Conservation (phyloP, 257 asterid genomes). For the Petunia secreta region DNA sequence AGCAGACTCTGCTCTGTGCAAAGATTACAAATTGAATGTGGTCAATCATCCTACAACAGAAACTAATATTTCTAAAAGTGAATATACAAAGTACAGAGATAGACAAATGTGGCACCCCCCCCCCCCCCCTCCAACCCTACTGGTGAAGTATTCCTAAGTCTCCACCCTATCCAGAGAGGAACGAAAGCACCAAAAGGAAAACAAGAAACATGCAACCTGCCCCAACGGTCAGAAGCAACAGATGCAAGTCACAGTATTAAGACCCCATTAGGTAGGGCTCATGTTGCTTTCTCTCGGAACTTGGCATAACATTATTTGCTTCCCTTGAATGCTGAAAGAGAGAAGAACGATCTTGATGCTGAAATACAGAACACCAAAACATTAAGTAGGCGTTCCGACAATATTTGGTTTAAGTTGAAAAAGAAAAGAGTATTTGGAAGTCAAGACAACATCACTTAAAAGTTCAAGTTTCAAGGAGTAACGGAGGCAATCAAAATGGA, state of each 20-base stretch:
- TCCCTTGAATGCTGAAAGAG: conserved; percentile 98
- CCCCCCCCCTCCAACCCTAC: not conserved
- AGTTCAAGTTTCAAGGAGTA: not conserved
- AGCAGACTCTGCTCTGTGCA: conserved; percentile 9
- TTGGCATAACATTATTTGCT: conserved; percentile 56
- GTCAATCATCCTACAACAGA: conserved; percentile 31
- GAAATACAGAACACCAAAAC: conserved; percentile 46
- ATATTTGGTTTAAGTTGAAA: not conserved
- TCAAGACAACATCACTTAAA: not conserved
- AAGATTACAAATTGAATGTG: conserved; percentile 25
- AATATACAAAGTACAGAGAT: conserved; percentile 15
- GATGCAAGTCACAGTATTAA: conserved; percentile 18
- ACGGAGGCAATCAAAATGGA: conserved; percentile 7
- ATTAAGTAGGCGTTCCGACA: not conserved
- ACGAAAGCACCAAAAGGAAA: not conserved
- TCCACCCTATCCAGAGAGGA: not conserved
- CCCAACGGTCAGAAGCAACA: not conserved
- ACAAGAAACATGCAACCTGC: not conserved
- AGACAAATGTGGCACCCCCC: conserved; percentile 18
- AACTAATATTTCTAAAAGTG: conserved; percentile 23
- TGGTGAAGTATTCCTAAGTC: conserved; percentile 1
- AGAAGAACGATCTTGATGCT: conserved; percentile 96
- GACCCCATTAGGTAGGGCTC: not conserved
- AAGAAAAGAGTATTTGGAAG: not conserved
- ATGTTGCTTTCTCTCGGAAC: conserved; percentile 33